Evolutionary conservation across 1,139 yeast species (phyloP).

Genomic region (Candida pseudoviswanathii): DNA sequence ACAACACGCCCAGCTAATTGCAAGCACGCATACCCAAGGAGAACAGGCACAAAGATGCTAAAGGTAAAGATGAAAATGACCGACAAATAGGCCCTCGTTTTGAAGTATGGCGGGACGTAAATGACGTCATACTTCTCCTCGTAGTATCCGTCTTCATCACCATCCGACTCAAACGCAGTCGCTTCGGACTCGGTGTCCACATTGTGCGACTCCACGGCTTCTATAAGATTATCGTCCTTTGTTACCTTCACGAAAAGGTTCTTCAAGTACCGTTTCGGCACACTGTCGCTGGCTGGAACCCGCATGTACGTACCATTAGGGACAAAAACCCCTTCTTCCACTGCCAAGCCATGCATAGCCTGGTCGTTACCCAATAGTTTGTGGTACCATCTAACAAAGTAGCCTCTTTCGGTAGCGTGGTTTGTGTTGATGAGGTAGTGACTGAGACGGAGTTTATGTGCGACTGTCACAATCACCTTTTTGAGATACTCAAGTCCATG

Average conservation of each 20-base stretch:
- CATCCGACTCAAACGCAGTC: background rate
- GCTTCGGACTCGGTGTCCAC: background rate
- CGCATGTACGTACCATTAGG: conserved; percentile 83
- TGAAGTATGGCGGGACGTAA: background rate
- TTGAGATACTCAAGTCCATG: conserved; percentile 13
- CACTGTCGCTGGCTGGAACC: conserved; percentile 83
- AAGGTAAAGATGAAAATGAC: background rate
- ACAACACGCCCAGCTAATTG: background rate
- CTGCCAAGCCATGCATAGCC: background rate
- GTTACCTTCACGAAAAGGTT: conserved; percentile 81
- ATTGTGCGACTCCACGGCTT: background rate
- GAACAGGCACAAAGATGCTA: background rate
- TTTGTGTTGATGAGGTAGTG: conserved; percentile 75
- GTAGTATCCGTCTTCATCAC: background rate
- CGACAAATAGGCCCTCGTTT: background rate
- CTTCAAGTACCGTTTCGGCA: conserved; percentile 63
- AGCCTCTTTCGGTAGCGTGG: conserved; percentile 77
- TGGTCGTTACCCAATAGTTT: conserved; percentile 38
- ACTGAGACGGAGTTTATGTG: conserved; percentile 66
- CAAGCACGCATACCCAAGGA: background rate
- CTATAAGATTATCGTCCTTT: conserved; percentile 62
- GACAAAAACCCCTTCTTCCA: conserved; percentile 38
- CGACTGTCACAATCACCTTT: conserved; percentile 56
- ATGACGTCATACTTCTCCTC: background rate
- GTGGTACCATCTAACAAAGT: conserved; percentile 32